Evolutionary conservation across 805 yeast genomes (phyloP).

Genomic region (Lachancea sp.): DNA sequence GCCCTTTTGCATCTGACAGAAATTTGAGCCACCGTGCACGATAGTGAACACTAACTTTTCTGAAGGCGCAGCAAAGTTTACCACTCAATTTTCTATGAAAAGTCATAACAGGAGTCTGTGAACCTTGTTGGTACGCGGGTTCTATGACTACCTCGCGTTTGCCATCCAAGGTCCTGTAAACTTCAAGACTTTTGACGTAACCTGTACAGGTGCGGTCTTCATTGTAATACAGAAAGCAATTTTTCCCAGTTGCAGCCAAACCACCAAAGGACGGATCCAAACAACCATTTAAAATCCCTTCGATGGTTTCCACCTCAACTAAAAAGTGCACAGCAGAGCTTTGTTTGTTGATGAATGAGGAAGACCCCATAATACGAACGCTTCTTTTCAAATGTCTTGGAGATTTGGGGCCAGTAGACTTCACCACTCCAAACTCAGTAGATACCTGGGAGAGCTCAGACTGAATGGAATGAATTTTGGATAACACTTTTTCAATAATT

Average conservation of each 20-base stretch:
- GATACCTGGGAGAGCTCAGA: neutral
- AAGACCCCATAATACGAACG: constrained; percentile 25
- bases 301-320: constrained; percentile 12
- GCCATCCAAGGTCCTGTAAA: constrained; percentile 8
- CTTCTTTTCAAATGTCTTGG: constrained; percentile 18
- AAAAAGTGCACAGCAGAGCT: constrained; percentile 14
- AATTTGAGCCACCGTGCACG: constrained; percentile 50
- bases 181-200: constrained; percentile 11
- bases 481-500: neutral
- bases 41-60: constrained; percentile 48
- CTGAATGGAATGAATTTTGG: neutral
- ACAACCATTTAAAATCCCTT: constrained; percentile 10
- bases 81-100: constrained; percentile 34
- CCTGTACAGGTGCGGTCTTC: constrained; percentile 15
- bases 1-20: constrained; percentile 1
- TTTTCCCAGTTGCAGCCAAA: constrained; percentile 7
- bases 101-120: constrained; percentile 37
- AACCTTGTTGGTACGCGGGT: constrained; percentile 32
- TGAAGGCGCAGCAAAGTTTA: constrained; percentile 38
- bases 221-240: constrained; percentile 13
- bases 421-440: neutral
- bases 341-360: constrained; percentile 20
- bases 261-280: constrained; percentile 17
- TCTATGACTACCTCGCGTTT: constrained; percentile 29
- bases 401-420: constrained; percentile 1